These are phyloP conservation scores for Orbilia ellipsospora DNA, from an alignment of 2,329 filamentous ascomycete species.

Conservation along the genomic window DNA sequence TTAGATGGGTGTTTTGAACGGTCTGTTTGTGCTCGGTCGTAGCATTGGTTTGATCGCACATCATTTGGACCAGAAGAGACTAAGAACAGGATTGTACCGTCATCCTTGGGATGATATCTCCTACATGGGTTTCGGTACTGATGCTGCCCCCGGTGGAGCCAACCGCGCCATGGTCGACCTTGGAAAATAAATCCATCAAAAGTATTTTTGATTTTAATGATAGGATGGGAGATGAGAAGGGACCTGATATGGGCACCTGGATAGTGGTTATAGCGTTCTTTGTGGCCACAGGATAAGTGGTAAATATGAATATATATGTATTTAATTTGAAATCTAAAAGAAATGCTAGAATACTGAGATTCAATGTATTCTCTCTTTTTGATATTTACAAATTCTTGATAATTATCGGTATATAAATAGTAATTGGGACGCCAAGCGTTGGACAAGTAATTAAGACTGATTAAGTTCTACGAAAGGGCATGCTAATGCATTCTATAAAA, in stretches of 20 bases:
- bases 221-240: background rate
- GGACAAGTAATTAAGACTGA: background rate
- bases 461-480: background rate
- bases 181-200: slow-evolving; percentile 52
- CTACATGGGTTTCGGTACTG: slow-evolving; percentile 86
- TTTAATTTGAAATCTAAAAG: slow-evolving; percentile 22
- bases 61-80: slow-evolving; percentile 99
- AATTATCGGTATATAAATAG: background rate
- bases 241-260: no score
- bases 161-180: slow-evolving; percentile 90
- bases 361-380: background rate
- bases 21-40: slow-evolving; percentile 96
- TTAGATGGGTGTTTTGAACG: slow-evolving; percentile 96
- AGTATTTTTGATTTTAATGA: background rate
- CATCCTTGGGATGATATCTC: slow-evolving; percentile 99
- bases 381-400: background rate
- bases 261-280: no score
- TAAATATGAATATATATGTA: slow-evolving; percentile 17
- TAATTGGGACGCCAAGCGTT: background rate
- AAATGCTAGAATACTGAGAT: slow-evolving; percentile 18
- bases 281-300: background rate
- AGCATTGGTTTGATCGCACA: slow-evolving; percentile 99
- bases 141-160: slow-evolving; percentile 77
- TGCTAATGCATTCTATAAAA: background rate
- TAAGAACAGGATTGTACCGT: slow-evolving; percentile 97